Conservation (phyloP, 1,284 basidiomycete genomes). For the Mycena sp. region DNA sequence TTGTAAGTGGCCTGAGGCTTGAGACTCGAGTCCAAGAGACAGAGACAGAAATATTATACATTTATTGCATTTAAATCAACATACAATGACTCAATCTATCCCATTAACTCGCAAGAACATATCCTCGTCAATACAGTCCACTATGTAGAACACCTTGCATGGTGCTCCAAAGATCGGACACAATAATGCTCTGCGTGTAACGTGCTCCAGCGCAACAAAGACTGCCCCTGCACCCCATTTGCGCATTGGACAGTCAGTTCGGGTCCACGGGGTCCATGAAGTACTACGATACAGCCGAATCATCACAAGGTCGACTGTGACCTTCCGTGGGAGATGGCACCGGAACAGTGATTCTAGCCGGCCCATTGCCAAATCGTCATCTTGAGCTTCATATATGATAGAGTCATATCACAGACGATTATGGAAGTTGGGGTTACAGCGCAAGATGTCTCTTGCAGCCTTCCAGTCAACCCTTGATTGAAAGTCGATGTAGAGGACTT, state of each 20-base stretch:
- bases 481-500: not conserved
- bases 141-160: not conserved
- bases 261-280: not conserved
- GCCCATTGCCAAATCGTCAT: not conserved
- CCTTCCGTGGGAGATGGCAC: not conserved
- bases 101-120: not conserved
- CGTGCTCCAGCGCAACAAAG: not conserved
- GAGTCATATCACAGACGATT: not conserved
- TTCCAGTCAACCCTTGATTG: not conserved
- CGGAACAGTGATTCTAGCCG: not conserved
- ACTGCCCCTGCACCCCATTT: not conserved
- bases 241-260: not conserved
- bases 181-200: not conserved
- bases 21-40: too few relatives aligned
- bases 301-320: not conserved
- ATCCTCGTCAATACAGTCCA: not conserved
- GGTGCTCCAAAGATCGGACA: not conserved
- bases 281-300: not conserved
- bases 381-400: not conserved
- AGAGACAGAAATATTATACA: too few relatives aligned
- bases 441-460: not conserved
- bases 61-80: too few relatives aligned
- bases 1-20: too few relatives aligned
- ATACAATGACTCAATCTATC: not conserved
- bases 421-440: not conserved